Base-by-base conservation (phyloP, 306 rosid species). In the Datisca glomerata region DNA sequence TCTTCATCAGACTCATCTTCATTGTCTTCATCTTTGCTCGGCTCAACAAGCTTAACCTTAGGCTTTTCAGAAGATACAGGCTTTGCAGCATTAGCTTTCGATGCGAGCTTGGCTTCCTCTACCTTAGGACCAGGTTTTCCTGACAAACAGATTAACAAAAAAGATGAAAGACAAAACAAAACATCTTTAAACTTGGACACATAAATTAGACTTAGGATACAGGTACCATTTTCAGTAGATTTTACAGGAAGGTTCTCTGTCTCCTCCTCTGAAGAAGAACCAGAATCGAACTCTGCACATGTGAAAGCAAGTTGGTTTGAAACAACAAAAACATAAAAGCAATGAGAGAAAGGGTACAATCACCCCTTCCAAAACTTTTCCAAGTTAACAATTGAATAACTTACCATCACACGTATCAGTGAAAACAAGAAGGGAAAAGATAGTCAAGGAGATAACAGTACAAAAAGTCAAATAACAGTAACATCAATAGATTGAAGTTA, bases 11-110 rank as follows among this genome's bases (percentile, higher is more conserved):
- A 76, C 12, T 76, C 65, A 1, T 54, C 85, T 0, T 69, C 76
- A 12, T 55, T 70, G 0, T 53, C 51, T 2, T 47, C 71, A 12
- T 15, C 70, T 34, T 74, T 71, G 51, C 44, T 69, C 2, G 78
- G 81, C 2, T 73, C 93, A 45, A 62, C 59, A 54, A 77, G 60
- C 43, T 74, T 85, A 8, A 65, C 93, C 7, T 72, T 66, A 3
- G 44, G 63, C 56, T 77, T 85, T 14, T 49, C 69, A 21, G 71
- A n/a, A 9, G 67, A 39, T 49, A 48, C 58, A 18, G 29, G 48
- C 55, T 67, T 75, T 19, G 61, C 68, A 55, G 20, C 52, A 39
- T 43, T 37, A n/a, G 45, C 45, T 47, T 76, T 76, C 10, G 65
- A 2, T 11, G 19, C 47, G 39, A 46, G 49, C 63, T 71, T 69